Evolutionary conservation across 257 asterid species (phyloP).

Genomic region (Sherardia arvensis): DNA sequence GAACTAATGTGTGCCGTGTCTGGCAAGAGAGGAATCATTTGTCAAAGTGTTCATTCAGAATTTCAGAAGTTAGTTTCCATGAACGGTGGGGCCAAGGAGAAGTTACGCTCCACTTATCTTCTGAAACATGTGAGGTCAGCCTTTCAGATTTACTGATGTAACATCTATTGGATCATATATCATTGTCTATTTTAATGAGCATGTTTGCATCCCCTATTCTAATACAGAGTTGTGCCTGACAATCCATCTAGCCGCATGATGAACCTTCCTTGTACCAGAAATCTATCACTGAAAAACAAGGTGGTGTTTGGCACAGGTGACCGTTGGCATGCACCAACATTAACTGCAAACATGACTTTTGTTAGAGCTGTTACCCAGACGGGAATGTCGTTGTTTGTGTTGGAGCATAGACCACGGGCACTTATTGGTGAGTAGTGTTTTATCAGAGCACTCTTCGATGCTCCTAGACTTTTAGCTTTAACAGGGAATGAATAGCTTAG

Average conservation of each 20-base stretch:
- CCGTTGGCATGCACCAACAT: conserved; percentile 67
- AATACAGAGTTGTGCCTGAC: conserved; percentile 72
- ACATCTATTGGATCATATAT: background rate
- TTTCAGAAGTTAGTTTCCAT: conserved; percentile 71
- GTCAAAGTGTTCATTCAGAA: conserved; percentile 69
- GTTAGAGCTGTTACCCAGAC: conserved; percentile 83
- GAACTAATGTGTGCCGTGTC: conserved; percentile 35
- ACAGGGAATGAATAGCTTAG: conserved; percentile 1
- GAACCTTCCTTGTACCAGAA: conserved; percentile 79
- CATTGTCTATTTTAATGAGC: background rate
- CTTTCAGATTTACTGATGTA: background rate
- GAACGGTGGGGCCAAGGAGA: conserved; percentile 91
- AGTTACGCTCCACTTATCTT: conserved; percentile 55
- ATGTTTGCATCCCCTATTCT: conserved; percentile 12
- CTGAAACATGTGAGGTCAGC: conserved; percentile 70
- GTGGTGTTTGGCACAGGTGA: conserved; percentile 95
- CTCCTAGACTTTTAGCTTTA: background rate
- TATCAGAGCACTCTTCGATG: background rate
- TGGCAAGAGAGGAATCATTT: conserved; percentile 65
- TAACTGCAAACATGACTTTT: conserved; percentile 90
- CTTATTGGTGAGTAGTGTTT: conserved; percentile 58
- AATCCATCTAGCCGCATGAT: conserved; percentile 64
- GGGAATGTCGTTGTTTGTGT: conserved; percentile 68
- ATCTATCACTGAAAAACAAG: conserved; percentile 78
- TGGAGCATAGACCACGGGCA: conserved; percentile 82